Percentiles rank a stretch among this genome's conserved stretches.
Conservation (phyloP, 2,329 filamentous ascomycete species). For the Pseudogymnoascus sp. region DNA sequence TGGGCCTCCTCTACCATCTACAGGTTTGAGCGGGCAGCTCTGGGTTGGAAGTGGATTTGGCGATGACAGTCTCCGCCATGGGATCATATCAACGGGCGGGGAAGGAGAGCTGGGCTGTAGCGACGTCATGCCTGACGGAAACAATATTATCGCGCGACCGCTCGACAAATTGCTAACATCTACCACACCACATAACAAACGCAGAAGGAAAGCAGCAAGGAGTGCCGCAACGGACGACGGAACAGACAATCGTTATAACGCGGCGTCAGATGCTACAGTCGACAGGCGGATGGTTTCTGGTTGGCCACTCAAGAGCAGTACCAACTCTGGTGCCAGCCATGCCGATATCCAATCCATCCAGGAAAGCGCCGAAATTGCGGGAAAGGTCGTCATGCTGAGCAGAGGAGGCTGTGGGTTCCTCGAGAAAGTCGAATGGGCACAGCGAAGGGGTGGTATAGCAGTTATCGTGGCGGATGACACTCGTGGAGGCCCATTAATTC, state of each 20-base stretch:
- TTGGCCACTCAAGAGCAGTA: slow-evolving; percentile 17
- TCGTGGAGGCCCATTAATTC: slow-evolving; percentile 78
- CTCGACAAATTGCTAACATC: slow-evolving; percentile 15
- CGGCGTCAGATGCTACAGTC: not conserved
- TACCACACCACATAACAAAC: slow-evolving; percentile 27
- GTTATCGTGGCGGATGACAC: slow-evolving; percentile 92
- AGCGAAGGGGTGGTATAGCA: slow-evolving; percentile 77
- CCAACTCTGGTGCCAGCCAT: slow-evolving; percentile 36
- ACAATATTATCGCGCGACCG: slow-evolving; percentile 15
- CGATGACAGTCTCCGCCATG: slow-evolving; percentile 49
- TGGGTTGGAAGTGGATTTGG: slow-evolving; percentile 92
- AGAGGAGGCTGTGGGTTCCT: slow-evolving; percentile 92
- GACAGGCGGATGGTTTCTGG: not conserved
- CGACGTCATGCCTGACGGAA: slow-evolving; percentile 62
- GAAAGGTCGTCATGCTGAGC: slow-evolving; percentile 85
- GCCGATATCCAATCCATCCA: slow-evolving; percentile 88
- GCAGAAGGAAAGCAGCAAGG: slow-evolving; percentile 29
- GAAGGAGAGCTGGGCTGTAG: slow-evolving; percentile 90
- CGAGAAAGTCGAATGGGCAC: slow-evolving; percentile 96
- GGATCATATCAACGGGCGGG: slow-evolving; percentile 33
- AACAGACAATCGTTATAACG: slow-evolving; percentile 45
- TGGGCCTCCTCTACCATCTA: slow-evolving; percentile 65
- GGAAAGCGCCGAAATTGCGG: slow-evolving; percentile 83
- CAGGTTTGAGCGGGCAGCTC: slow-evolving; percentile 76
- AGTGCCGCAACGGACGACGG: slow-evolving; percentile 51